Conservation (phyloP, 768 basidiomycete genomes). For the Paxillus involutus region DNA sequence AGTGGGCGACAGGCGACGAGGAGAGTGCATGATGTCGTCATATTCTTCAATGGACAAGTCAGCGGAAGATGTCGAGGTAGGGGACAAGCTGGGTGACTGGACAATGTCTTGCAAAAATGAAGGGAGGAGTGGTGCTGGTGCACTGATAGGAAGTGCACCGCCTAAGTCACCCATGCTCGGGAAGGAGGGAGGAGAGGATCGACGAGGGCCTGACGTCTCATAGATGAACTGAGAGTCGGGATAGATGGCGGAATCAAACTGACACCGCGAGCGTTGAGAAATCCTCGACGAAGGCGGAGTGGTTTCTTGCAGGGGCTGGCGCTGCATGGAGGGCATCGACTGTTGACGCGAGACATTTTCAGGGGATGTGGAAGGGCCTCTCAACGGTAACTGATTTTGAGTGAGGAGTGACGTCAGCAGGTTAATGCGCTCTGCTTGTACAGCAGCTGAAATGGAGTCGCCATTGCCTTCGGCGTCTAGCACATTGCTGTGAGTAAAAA, state of each 20-base stretch:
- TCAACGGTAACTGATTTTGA: slow-evolving; percentile 44
- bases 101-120: slow-evolving; percentile 78
- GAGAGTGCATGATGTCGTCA: slow-evolving; percentile 36
- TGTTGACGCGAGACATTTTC: slow-evolving; percentile 37
- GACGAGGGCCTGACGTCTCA: slow-evolving; percentile 55
- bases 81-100: slow-evolving; percentile 63
- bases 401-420: slow-evolving; percentile 73
- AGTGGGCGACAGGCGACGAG: slow-evolving; percentile 21
- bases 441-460: slow-evolving; percentile 81
- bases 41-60: slow-evolving; percentile 65
- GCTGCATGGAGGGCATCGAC: slow-evolving; percentile 47
- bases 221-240: slow-evolving; percentile 58
- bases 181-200: slow-evolving; percentile 41
- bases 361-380: slow-evolving; percentile 15
- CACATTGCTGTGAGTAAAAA: slow-evolving; percentile 7
- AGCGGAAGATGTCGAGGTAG: slow-evolving; percentile 63
- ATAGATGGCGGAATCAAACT: slow-evolving; percentile 46
- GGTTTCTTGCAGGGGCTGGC: slow-evolving; percentile 40
- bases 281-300: slow-evolving; percentile 33
- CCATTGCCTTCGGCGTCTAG: slow-evolving; percentile 86
- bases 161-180: slow-evolving; percentile 25
- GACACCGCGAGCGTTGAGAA: slow-evolving; percentile 52
- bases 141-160: slow-evolving; percentile 24
- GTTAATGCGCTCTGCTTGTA: slow-evolving; percentile 83
- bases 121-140: slow-evolving; percentile 61